Conservation (phyloP, 2,329 filamentous ascomycete genomes). For the Ophiocordyceps camponoti-leonardi region DNA sequence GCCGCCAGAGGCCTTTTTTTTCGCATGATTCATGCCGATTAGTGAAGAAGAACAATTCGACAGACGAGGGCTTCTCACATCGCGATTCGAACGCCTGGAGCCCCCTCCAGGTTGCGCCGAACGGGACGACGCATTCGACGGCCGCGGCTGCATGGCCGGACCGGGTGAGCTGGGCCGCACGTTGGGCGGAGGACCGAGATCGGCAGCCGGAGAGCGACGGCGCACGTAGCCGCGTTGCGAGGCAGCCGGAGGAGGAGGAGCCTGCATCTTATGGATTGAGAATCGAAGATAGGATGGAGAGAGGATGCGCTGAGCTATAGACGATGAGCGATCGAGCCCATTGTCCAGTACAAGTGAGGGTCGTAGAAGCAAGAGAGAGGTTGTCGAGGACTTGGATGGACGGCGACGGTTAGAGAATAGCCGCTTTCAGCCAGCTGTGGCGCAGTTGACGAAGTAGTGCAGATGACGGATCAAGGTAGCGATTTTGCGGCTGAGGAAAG, state of each 20-base stretch:
- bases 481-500: not conserved
- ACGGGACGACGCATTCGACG: constrained; percentile 51
- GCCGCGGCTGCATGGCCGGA: constrained; percentile 40
- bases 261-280: constrained; percentile 25
- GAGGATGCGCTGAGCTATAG: not conserved
- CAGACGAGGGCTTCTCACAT: constrained; percentile 11
- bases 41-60: constrained; percentile 1
- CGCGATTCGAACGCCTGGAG: constrained; percentile 15
- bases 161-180: constrained; percentile 45
- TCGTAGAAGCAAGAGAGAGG: not conserved
- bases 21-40: not conserved
- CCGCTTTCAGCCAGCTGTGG: not conserved
- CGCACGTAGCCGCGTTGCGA: constrained; percentile 33
- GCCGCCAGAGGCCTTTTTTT: constrained; percentile 26
- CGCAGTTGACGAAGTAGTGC: not conserved
- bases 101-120: constrained; percentile 24
- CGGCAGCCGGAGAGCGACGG: constrained; percentile 45
- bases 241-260: constrained; percentile 10
- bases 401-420: not conserved
- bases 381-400: not conserved
- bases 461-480: not conserved
- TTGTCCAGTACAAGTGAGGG: not conserved
- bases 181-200: constrained; percentile 39
- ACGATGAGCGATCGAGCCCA: not conserved
- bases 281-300: not conserved